Conservation (phyloP, 768 basidiomycete species). For the Boletus huronensis region DNA sequence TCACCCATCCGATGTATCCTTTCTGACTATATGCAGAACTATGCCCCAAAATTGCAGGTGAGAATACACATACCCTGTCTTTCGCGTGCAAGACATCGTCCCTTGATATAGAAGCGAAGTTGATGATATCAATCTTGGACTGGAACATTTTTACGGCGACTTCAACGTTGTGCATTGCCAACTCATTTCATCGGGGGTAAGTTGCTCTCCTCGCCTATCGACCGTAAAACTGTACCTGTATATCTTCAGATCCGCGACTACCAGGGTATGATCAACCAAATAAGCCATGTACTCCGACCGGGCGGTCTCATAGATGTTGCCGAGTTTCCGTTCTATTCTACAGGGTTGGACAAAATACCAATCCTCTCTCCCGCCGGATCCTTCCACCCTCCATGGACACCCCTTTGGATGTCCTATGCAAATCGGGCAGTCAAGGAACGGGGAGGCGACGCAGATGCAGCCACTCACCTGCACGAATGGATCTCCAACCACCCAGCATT, state of each 20-base stretch:
- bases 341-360: conserved; percentile 47
- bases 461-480: conserved; percentile 54
- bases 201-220: conserved; percentile 27
- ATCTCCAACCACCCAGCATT: conserved; percentile 50
- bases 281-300: conserved; percentile 62
- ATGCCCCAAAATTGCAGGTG: conserved; percentile 75
- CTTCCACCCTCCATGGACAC: conserved; percentile 52
- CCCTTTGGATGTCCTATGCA: conserved; percentile 60
- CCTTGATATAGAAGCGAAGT: conserved; percentile 61
- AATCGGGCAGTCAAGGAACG: conserved; percentile 48
- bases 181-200: conserved; percentile 68
- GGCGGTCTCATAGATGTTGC: conserved; percentile 63
- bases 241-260: conserved; percentile 64
- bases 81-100: conserved; percentile 2
- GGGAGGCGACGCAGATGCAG: conserved; percentile 65
- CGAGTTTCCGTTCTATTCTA: conserved; percentile 69
- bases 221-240: conserved; percentile 14
- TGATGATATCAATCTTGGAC: conserved; percentile 80
- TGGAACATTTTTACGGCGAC: conserved; percentile 77
- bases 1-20: conserved; percentile 9
- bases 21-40: conserved; percentile 37
- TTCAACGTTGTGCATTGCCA: conserved; percentile 76
- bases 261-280: conserved; percentile 58
- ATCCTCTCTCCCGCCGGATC: conserved; percentile 42
- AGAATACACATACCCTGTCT: conserved; percentile 8